Base-by-base conservation (phyloP, 257 asterid genomes). In the Jasminum sambac region DNA sequence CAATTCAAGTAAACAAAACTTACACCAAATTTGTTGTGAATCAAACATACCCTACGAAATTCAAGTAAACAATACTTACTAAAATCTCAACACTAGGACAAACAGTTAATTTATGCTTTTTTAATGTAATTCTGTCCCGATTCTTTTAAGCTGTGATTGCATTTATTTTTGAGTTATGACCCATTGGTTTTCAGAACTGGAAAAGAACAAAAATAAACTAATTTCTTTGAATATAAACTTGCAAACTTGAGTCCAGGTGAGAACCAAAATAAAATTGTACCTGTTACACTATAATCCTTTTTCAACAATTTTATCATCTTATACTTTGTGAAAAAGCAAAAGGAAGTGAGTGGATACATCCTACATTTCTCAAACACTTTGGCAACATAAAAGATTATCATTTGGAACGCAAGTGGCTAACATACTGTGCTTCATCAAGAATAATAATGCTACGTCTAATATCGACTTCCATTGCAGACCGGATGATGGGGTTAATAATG, bases 371-470 rank as follows among this genome's bases (percentile, higher is more conserved):
- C 59, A 71, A 69, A 66, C 44, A 74, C 44, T 50, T 36, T 60
- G 44, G 62, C 19, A 8, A 42, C 40, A 63, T 11, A 69, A 55
- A 52, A 71, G 59, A 46, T 68, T 65, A 46, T 74, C 46, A 25
- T 37, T 25, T 46, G 34, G 24, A 61, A 57, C 46, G 55, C 74
- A 73, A 79, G 50, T 72, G 65, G 76, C 11, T 58, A 79, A 76
- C 96, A 72, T 95, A 95, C 98, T 95, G 99, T 11, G 99, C 99
- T 84, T 95, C 99, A 81, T 95, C 99, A 52, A 95, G 81, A 79
- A 95, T 95, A 74, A 95, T 86, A 77, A 95, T 81, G 74, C 91
- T 83, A 68, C 85, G 83, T 42, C 70, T 72, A 68, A 91, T 89
- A 77, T 84, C 91, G 63, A 91, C 88, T 84, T 89, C 99, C 98